Evolutionary conservation across 1,139 yeast species (phyloP).

Genomic region (Geotrichum histeridarum): DNA sequence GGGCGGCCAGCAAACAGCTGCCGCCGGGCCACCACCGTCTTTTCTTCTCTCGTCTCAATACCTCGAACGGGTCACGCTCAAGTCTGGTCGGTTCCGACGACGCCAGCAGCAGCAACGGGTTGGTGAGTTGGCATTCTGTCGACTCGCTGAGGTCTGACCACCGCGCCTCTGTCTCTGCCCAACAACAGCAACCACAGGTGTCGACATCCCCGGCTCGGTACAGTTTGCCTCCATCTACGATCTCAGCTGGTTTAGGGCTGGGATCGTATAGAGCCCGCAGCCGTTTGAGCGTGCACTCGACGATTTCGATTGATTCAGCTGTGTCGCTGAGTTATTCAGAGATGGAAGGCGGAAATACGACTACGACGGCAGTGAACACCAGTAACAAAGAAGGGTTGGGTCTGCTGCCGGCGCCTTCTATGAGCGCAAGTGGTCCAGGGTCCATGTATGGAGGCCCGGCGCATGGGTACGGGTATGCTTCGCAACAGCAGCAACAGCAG

Average conservation of each 20-base stretch:
- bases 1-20: no score
- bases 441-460: no score
- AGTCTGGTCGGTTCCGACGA: constrained; percentile 6
- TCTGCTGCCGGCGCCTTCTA: no score
- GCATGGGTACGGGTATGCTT: no score
- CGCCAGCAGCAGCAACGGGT: neutral
- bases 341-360: no score
- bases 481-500: no score
- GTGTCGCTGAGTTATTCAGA: no score
- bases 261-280: constrained; percentile 8
- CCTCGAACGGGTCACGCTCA: constrained; percentile 4
- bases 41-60: constrained; percentile 1
- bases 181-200: neutral
- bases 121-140: constrained; percentile 1
- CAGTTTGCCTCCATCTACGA: constrained; percentile 4
- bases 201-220: constrained; percentile 1
- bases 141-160: constrained; percentile 8
- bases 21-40: neutral
- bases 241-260: no score
- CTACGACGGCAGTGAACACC: no score
- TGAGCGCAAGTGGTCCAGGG: no score
- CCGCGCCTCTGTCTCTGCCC: neutral
- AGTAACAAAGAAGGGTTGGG: no score
- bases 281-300: constrained; percentile 11
- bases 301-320: constrained; percentile 8